phyloP scores from a whole-genome alignment of 2,329 filamentous ascomycete species.

The Botryotinia globosa region DNA sequence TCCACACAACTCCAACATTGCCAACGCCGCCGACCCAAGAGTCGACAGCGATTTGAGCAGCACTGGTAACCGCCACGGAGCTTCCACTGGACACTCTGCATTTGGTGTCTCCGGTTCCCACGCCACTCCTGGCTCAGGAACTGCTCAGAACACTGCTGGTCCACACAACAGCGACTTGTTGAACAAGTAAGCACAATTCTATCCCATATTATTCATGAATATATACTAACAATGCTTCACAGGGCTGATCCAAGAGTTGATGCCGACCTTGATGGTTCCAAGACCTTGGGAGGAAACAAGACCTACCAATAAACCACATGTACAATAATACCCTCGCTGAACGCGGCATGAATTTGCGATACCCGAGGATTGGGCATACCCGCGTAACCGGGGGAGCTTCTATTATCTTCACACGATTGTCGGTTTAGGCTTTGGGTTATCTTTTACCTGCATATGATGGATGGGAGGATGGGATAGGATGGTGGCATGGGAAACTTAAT shows the following conservation, averaged over 20 bases:
- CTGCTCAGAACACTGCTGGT: conserved; percentile 47
- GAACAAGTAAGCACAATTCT: conserved; percentile 45
- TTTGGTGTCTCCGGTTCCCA: conserved; percentile 38
- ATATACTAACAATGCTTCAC: conserved; percentile 34
- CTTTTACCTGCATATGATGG: not conserved
- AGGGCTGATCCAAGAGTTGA: conserved; percentile 52
- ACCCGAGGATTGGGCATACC: conserved; percentile 15
- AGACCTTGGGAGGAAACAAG: conserved; percentile 55
- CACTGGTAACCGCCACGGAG: conserved; percentile 39
- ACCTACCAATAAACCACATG: conserved; percentile 39
- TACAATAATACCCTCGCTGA: not conserved
- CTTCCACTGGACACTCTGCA: conserved; percentile 27
- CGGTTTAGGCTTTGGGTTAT: not conserved
- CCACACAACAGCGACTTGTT: conserved; percentile 52
- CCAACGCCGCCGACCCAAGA: conserved; percentile 52
- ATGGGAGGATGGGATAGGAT: not conserved
- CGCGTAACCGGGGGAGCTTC: conserved; percentile 1
- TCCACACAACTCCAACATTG: conserved; percentile 38
- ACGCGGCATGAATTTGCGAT: conserved; percentile 7
- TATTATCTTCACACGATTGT: conserved; percentile 15
- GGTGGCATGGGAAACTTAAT: not conserved
- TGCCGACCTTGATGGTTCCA: conserved; percentile 52
- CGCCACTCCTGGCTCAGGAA: conserved; percentile 36
- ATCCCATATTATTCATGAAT: not conserved
- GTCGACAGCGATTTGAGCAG: conserved; percentile 51